Evolutionary conservation across 768 basidiomycete species (phyloP), one percentile per base, ranked within the genome.

Genomic region (Boletus pseudopeckii): DNA sequence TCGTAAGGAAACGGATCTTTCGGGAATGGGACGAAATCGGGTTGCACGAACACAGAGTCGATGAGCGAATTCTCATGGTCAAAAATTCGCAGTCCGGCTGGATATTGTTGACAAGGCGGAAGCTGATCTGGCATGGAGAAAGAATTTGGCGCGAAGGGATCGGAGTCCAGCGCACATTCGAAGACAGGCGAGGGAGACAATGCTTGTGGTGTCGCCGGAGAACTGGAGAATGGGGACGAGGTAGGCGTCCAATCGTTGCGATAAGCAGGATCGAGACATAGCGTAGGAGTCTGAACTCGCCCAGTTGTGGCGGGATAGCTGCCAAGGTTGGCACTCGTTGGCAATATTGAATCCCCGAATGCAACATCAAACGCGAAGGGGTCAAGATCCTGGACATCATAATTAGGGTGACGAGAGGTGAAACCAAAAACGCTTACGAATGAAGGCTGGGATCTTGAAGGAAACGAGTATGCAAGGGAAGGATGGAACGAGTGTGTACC

Each of bases 181-280:
- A 68, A 59, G 15, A 59, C 44, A 13, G 66, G 64, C 5, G 57
- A 53, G 22, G 66, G 72, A 60, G 67, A 76, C 65, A 36, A 60
- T 30, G 42, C 68, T 71, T 63, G 75, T 7, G 79, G 77, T 5
- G 79, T 77, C 6, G 70, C 54, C 1, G 80, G 78, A 3, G 72
- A 67, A 56, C 75, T 79, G 34, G 76, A 73, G 24, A 72, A 61
- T 0, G 80, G 76, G 2, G 78, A 77, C 5, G 79, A 74, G 42
- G 54, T 14, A 18, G 74, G 70, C 9, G 72, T 71, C 79, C 79
- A 81, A 38, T 74, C 73, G 45, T 36, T 41, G 34, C 34, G 44
- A 64, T 72, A 79, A 7, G 71, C 56, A 22, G 73, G 75, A 55
- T 79, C 72, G 57, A 80, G 67, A 26, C 74, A 73, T 41, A 80